phyloP scores from a whole-genome alignment of 2,329 filamentous ascomycete genomes.

The Colletotrichum sp. region DNA sequence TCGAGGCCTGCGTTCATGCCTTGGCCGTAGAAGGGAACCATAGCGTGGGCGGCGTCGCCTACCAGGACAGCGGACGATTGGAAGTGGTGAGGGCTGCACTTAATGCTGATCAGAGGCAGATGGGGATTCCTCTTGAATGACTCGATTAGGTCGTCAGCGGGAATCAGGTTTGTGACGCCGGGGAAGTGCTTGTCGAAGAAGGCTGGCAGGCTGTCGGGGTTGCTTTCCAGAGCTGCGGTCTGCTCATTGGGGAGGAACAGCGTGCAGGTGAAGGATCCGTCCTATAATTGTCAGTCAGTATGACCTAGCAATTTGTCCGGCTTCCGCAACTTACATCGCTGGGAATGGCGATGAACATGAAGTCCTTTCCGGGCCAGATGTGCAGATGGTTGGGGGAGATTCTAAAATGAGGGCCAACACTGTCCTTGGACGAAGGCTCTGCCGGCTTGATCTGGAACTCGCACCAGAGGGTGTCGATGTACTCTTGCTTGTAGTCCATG shows the following conservation, averaged over 20 bases:
- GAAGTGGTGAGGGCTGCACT: slow-evolving; percentile 89
- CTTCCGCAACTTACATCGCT: slow-evolving; percentile 53
- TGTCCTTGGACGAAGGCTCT: slow-evolving; percentile 42
- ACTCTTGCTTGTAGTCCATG: slow-evolving; percentile 91
- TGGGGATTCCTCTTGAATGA: slow-evolving; percentile 87
- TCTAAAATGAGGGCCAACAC: slow-evolving; percentile 57
- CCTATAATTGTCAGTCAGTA: slow-evolving; percentile 45
- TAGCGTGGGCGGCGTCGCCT: slow-evolving; percentile 94
- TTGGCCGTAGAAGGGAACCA: slow-evolving; percentile 98
- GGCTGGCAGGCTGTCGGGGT: slow-evolving; percentile 61
- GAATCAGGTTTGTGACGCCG: slow-evolving; percentile 77
- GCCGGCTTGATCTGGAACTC: slow-evolving; percentile 81
- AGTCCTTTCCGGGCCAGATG: slow-evolving; percentile 93
- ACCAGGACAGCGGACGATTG: slow-evolving; percentile 79
- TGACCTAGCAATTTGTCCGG: rapidly evolving
- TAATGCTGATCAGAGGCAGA: slow-evolving; percentile 90
- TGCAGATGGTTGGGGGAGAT: slow-evolving; percentile 94
- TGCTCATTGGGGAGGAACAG: slow-evolving; percentile 81
- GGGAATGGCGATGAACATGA: slow-evolving; percentile 99
- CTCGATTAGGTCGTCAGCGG: slow-evolving; percentile 67
- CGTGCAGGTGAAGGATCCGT: slow-evolving; percentile 94
- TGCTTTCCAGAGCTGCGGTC: slow-evolving; percentile 70
- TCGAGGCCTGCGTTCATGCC: slow-evolving; percentile 98
- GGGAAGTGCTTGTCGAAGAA: slow-evolving; percentile 90
- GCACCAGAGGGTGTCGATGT: slow-evolving; percentile 97